phyloP scores from a whole-genome alignment of 805 yeast species.

The Blastobotrys attinorum region DNA sequence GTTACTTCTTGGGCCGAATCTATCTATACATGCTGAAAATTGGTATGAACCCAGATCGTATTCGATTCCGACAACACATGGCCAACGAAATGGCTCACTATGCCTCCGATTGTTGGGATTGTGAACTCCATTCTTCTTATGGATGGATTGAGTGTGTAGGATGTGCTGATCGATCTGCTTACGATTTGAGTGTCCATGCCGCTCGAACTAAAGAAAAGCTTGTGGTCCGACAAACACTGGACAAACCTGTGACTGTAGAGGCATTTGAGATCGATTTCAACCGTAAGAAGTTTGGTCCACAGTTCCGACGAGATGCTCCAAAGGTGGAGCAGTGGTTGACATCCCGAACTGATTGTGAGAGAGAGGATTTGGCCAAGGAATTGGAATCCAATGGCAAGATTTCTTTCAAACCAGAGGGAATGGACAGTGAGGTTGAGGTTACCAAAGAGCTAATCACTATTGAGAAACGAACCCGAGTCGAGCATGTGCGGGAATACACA shows the following conservation, averaged over 20 bases:
- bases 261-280: conserved; percentile 77
- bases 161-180: conserved; percentile 98
- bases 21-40: conserved; percentile 74
- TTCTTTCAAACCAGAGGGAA: conserved; percentile 56
- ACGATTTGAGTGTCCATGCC: conserved; percentile 90
- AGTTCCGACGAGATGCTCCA: conserved; percentile 95
- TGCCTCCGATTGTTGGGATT: conserved; percentile 99
- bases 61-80: conserved; percentile 98
- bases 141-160: conserved; percentile 99
- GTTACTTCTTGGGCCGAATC: conserved; percentile 93
- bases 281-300: conserved; percentile 96
- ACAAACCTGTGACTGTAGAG: conserved; percentile 77
- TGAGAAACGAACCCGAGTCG: conserved; percentile 69
- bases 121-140: conserved; percentile 87
- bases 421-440: conserved; percentile 56
- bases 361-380: conserved; percentile 67
- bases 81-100: conserved; percentile 99
- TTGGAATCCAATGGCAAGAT: conserved; percentile 57
- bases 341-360: conserved; percentile 74
- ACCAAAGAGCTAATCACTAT: conserved; percentile 67
- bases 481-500: conserved; percentile 88
- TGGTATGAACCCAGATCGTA: conserved; percentile 76
- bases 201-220: conserved; percentile 92
- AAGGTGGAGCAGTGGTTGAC: conserved; percentile 74
- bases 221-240: conserved; percentile 85